Percentiles rank a stretch among this genome's conserved stretches.
phyloP scores from a whole-genome alignment of 495 filamentous ascomycete species.

The Aspergillus incahuasiensis region DNA sequence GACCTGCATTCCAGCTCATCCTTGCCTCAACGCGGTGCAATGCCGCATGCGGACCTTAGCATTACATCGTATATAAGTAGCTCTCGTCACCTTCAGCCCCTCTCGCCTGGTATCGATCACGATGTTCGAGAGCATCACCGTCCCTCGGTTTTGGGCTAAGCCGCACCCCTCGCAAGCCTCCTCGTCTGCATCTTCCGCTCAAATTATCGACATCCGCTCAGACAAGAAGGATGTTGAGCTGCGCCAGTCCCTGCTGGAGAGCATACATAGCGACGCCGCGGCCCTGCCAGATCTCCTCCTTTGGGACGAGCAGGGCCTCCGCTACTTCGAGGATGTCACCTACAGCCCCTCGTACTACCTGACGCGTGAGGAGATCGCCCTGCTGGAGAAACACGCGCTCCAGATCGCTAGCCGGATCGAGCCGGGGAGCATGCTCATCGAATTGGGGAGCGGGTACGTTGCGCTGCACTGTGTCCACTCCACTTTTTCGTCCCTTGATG shows the following conservation, averaged over 20 bases:
- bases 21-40: neutral
- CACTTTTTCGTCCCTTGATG: too few species aligned
- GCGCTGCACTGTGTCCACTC: neutral
- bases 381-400: slow-evolving; percentile 55
- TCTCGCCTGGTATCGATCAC: neutral
- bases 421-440: slow-evolving; percentile 63
- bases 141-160: neutral
- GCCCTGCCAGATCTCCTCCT: slow-evolving; percentile 12
- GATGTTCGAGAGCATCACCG: neutral
- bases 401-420: slow-evolving; percentile 60
- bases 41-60: neutral
- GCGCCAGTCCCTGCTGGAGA: slow-evolving; percentile 1
- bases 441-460: slow-evolving; percentile 77
- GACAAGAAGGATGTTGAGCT: slow-evolving; percentile 8
- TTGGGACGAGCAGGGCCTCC: slow-evolving; percentile 68
- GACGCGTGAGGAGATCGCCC: slow-evolving; percentile 69
- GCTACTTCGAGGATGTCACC: slow-evolving; percentile 71
- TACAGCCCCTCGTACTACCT: slow-evolving; percentile 78
- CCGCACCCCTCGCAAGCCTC: neutral
- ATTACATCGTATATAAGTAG: neutral
- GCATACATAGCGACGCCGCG: slow-evolving; percentile 4
- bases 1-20: neutral
- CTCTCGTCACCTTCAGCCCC: neutral
- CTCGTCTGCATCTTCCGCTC: neutral
- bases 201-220: slow-evolving; percentile 11